Evolutionary conservation across 257 asterid species (phyloP), one percentile per base, ranked within the genome.

Genomic region (Euphrasia confusa): DNA sequence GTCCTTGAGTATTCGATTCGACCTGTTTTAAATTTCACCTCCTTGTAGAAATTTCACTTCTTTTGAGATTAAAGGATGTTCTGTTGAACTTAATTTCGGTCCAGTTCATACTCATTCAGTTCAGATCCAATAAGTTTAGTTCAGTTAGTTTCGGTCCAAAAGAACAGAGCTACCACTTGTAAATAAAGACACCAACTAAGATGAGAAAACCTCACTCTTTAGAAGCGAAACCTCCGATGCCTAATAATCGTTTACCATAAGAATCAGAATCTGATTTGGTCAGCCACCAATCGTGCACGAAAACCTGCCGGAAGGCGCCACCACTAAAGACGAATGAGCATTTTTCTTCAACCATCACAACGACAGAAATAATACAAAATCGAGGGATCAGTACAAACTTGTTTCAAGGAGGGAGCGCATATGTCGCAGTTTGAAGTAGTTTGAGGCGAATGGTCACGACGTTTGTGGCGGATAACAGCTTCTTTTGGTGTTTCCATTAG

Each of bases 211-310:
- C 0, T 39, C 74, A 80, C 87, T 54, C 78, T 59, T 47, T 73
- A 6, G 59, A 71, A 61, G 77, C 59, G 71, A 70, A 77, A 54
- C 91, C 95, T 61, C 80, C 86, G 24, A 83, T 27, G 50, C 83
- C 80, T 40, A 83, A 58, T 40, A 83, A 58, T 68, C 47, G 76
- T 75, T 64, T 75, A 57, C 77, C 79, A 50, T 69, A 61, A 32
- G 71, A 66, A 68, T 53, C 75, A 1, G 67, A 35, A 62, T 66
- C 80, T 11, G 76, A 70, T 68, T 78, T 78, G 32, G 73, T 67
- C 76, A 86, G 80, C 92, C 89, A 84, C 95, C 92, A 86, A 8
- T 80, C 83, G 7, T 74, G 74, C 79, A 86, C 64, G 2, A 73
- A 58, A 60, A 72, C 60, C 77, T 75, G 66, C 58, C 10, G 8